Base-by-base conservation (phyloP, 495 filamentous ascomycete species). In the Pseudoneurospora amorphoporcata region DNA sequence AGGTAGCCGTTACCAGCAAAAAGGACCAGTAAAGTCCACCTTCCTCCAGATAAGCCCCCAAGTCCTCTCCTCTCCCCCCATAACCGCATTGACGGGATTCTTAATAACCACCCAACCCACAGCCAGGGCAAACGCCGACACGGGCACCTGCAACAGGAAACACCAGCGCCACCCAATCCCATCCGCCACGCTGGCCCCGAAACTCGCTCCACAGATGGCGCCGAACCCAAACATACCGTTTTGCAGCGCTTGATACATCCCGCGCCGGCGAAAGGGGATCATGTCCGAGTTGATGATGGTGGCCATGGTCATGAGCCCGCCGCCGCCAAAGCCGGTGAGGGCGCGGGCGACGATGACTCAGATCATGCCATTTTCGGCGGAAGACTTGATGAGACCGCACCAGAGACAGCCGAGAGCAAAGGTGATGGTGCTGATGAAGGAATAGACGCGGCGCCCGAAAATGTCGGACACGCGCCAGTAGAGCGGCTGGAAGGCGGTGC, bases 271-370 rank as follows among this genome's bases (percentile, higher is more conserved):
- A 75, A 90, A 88, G 0, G 88, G 88, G 43, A 91, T 90, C 75
- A 91, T 85, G 75, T 90, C 88, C 3, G 87, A 89, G 74, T 90
- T 90, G 70, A 91, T 84, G 69, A 90, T 89, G 0, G 89, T 90
- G 1, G 88, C 87, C 87, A 89, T 88, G 0, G 88, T 88, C 84
- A 89, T 89, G 45, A 89, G 75, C 2, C 87, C 87, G 0, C 87
- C 87, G 3, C 88, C 89, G 5, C 88, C 89, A 72, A 90, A 86
- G 0, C 88, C 89, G 5, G 85, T 82, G 32, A 87, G 68, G 2
- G 80, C 85, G 16, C 85, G 76, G 84, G 84, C 84, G 40, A 78
- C 79, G 70, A 86, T 83, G 7, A 87, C 77, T 19, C 81, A 45
- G 0, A 84, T 69, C 3, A 87, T 81, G 53, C 82, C 72, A 53